A percentile compares a stretch with the other conserved stretches of the same genome.
Evolutionary conservation across 164 flowering plant genomes (phyloP).

Genomic region (Magnolia officinalis): DNA sequence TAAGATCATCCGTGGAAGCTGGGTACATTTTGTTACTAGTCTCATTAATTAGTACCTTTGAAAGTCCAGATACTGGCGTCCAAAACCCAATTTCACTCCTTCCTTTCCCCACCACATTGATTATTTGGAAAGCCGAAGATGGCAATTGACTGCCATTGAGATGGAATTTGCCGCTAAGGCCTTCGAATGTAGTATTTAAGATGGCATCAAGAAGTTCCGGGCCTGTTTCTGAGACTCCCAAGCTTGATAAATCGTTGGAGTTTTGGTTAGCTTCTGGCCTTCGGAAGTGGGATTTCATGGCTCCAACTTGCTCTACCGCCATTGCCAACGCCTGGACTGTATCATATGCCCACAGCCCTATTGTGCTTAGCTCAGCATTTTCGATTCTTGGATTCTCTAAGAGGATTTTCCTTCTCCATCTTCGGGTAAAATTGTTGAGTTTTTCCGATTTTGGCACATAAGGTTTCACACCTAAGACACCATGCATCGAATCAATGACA

Average conservation of each 20-base stretch:
- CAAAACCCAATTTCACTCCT: constrained; percentile 31
- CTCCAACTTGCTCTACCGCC: constrained; percentile 29
- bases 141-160: constrained; percentile 28
- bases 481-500: constrained; percentile 20
- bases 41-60: not conserved
- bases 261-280: not conserved
- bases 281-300: constrained; percentile 1
- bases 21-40: not conserved
- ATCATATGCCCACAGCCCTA: constrained; percentile 54
- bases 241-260: not conserved
- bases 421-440: constrained; percentile 1
- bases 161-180: constrained; percentile 34
- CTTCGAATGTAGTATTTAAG: constrained; percentile 15
- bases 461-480: constrained; percentile 23
- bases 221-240: not conserved
- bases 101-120: constrained; percentile 28
- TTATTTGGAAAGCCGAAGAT: constrained; percentile 23
- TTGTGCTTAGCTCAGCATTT: constrained; percentile 2
- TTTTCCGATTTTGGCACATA: constrained; percentile 12
- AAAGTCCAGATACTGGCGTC: constrained; percentile 25
- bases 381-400: constrained; percentile 2
- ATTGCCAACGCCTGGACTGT: constrained; percentile 34
- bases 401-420: constrained; percentile 12
- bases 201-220: constrained; percentile 20
- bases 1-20: constrained; percentile 5